Evolutionary conservation across 148 eudicot species (phyloP).

Genomic region (Rhododendron ovatum): DNA sequence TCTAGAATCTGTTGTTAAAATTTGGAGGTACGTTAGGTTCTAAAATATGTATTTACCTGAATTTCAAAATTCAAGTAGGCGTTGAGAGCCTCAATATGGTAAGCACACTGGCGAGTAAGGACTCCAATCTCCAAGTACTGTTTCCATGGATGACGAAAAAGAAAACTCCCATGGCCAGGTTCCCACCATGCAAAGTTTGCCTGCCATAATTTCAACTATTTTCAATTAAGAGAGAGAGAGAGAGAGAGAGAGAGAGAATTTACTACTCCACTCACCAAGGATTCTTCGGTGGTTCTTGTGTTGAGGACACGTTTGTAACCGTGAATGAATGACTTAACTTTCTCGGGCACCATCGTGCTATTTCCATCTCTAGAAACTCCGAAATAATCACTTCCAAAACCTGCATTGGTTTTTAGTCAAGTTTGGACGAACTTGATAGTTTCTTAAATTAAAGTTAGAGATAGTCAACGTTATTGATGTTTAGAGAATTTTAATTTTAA

Average conservation of each 20-base stretch:
- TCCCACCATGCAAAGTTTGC: constrained; percentile 58
- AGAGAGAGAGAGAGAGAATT: not conserved
- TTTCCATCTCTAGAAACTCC: constrained; percentile 6
- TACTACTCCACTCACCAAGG: constrained; percentile 28
- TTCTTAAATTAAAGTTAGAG: too few relatives aligned
- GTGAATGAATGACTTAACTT: constrained; percentile 23
- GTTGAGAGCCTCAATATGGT: constrained; percentile 27
- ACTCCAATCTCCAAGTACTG: constrained; percentile 34
- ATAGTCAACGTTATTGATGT: too few relatives aligned
- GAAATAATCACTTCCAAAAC: constrained; percentile 36
- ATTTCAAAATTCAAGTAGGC: constrained; percentile 10
- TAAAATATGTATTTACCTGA: constrained; percentile 8
- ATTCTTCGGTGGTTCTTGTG: constrained; percentile 33
- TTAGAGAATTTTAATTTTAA: too few relatives aligned
- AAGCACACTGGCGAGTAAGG: constrained; percentile 29
- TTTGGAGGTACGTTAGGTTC: too few relatives aligned
- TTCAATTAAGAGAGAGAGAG: not conserved
- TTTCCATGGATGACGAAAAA: constrained; percentile 38
- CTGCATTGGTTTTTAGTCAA: constrained; percentile 10
- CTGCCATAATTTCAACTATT: constrained; percentile 8
- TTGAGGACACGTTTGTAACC: constrained; percentile 36
- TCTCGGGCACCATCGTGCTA: not conserved
- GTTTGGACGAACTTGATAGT: not conserved
- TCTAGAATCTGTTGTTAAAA: too few relatives aligned
- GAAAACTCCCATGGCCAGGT: constrained; percentile 30